Base-by-base conservation (phyloP, 257 asterid genomes). In the Coffea canephora region DNA sequence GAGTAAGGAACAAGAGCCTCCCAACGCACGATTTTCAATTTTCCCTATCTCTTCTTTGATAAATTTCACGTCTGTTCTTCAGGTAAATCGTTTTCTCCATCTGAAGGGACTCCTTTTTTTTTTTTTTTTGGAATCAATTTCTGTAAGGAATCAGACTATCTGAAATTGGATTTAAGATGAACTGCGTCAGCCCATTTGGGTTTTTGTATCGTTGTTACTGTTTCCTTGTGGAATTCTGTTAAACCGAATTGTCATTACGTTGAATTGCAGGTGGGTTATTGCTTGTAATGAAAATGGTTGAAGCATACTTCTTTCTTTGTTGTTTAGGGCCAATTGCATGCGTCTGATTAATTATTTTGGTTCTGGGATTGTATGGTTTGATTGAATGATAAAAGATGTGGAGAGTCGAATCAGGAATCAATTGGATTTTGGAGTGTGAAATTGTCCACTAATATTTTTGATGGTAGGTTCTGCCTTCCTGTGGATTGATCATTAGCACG, bases 1-100 rank as follows among this genome's bases (percentile, higher is more conserved):
- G 66, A 50, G 21, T 52, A 59, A 48, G 78, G 46, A 62, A 73
- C 62, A 73, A 19, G 14, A 18, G 69, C 45, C 70, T 39, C 16
- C 77, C 13, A 19, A 79, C 78, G 69, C 66, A 50, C 52, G 54
- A 36, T 80, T 67, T 67, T 74, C 71, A 6, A 52, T 73, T 41
- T n/a, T 45, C 43, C 78, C 61, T 52, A 46, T 64, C 70, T 36
- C 49, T 50, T 72, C 34, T 71, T 70, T 36, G 73, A 45, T 52
- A 34, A 80, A 74, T 73, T 39, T 74, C 23, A 3, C 64, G 59
- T 74, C 49, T 65, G 39, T 16, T 41, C 64, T 62, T 25, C 62
- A 80, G 83, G 83, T 80, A 67, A 50, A 8, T 21, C 16, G 2
- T 36, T 31, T 50, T 6, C 54, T 39, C 12, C 52, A 15, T 43